phyloP scores from a whole-genome alignment of 2,329 filamentous ascomycete genomes.

The Neonectria faginata region DNA sequence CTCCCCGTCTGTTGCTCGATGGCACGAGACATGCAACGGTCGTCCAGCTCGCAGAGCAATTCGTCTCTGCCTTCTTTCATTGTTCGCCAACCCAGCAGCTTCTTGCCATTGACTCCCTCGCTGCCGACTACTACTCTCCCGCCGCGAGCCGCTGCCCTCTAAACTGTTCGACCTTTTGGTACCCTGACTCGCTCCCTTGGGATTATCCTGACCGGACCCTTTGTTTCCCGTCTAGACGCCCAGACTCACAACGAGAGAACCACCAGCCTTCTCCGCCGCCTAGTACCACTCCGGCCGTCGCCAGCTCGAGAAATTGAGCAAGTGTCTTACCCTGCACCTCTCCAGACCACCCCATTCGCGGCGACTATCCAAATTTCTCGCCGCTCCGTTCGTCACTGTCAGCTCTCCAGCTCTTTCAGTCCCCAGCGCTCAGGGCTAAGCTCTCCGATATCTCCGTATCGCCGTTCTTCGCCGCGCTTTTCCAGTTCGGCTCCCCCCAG shows the following conservation, averaged over 20 bases:
- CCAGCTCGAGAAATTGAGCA: constrained; percentile 19
- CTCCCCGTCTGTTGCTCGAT: constrained; percentile 50
- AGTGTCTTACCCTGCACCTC: constrained; percentile 11
- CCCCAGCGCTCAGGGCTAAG: constrained; percentile 7
- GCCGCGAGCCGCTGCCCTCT: constrained; percentile 15
- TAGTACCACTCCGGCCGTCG: constrained; percentile 14
- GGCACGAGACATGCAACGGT: constrained; percentile 58
- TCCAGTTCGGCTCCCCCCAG: constrained; percentile 14
- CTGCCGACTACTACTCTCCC: constrained; percentile 12
- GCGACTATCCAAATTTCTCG: constrained; percentile 8
- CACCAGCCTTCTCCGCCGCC: constrained; percentile 6
- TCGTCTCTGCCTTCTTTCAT: constrained; percentile 33
- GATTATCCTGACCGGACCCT: constrained; percentile 15
- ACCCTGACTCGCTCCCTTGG: constrained; percentile 23
- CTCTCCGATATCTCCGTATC: constrained; percentile 35
- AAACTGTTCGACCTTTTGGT: constrained; percentile 7
- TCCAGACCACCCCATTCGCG: not conserved
- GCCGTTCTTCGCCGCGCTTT: constrained; percentile 23
- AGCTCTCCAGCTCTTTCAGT: constrained; percentile 12
- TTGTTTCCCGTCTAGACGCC: constrained; percentile 18
- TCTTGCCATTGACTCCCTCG: constrained; percentile 23
- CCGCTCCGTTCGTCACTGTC: constrained; percentile 10
- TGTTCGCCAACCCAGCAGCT: constrained; percentile 14
- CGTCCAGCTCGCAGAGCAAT: constrained; percentile 53
- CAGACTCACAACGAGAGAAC: not conserved